Base-by-base conservation (phyloP, 768 basidiomycete species). In the Pulveroboletus frians region DNA sequence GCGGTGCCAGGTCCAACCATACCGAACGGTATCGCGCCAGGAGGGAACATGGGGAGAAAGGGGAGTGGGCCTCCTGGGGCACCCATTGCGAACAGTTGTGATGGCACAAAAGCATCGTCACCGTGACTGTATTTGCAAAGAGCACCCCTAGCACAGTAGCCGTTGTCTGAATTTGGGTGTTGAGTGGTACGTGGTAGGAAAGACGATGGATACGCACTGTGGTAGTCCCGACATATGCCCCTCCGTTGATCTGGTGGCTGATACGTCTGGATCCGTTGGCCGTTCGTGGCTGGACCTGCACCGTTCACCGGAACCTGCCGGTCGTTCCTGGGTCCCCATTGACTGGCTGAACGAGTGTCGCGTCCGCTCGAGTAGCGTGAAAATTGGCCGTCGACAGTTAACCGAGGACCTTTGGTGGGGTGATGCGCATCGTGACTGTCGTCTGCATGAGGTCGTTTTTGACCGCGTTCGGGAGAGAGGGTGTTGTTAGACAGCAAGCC, bases 111-210 rank as follows among this genome's bases (percentile, higher is more conserved):
- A 27, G 90, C 88, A 62, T 94, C 90, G 2, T 91, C 89, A 32
- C 89, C 92, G 59, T 98, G 94, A 52, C 88, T 92, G 69, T 82
- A 97, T 63, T 91, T 92, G 76, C 94, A 98, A 52, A 78, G 77
- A 17, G 79, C 84, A 40, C 94, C 94, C 29, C 92, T 82, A 35
- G 88, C 80, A 59, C 94, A 98, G 69, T 84, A 96, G 1, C 94
- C 94, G 50, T 84, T 84, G 63, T 94, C 94, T 97, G 56, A 8
- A 43, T 9, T 52, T 39, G 48, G 17, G 48, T 46, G 45, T 53
- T 53, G 50, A 47, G 50, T 47, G 38, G 44, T 36, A 46, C 26
- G 39, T 37, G 13, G 36, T 23, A 54, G 37, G 46, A 41, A 29
- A 31, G 34, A 36, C 46, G 34, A 47, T 21, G 38, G 41, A 41